Evolutionary conservation across 2,329 filamentous ascomycete genomes (phyloP).

Genomic region (Didymella glomerata): DNA sequence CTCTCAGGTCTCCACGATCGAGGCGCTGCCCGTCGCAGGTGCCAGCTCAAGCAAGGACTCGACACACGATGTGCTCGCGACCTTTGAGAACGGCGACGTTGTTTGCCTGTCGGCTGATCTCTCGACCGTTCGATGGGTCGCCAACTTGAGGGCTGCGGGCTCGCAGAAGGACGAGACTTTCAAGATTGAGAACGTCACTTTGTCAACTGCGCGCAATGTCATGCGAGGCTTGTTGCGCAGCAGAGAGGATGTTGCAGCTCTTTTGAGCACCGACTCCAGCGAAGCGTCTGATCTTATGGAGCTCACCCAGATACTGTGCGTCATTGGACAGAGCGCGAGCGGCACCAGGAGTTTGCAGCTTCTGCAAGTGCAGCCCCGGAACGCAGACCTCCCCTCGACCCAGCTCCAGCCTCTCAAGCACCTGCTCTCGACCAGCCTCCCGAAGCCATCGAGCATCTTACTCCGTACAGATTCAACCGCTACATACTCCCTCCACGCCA

Average conservation of each 20-base stretch:
- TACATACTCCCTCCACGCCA: constrained; percentile 67
- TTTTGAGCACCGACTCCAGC: constrained; percentile 44
- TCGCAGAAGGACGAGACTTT: constrained; percentile 28
- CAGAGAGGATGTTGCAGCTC: constrained; percentile 55
- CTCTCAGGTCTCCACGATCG: constrained; percentile 42
- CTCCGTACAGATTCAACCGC: constrained; percentile 17
- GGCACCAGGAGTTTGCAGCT: constrained; percentile 35
- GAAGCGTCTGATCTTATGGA: constrained; percentile 43
- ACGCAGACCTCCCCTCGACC: constrained; percentile 40
- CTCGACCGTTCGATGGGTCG: constrained; percentile 44
- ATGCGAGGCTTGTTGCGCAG: constrained; percentile 55
- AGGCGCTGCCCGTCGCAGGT: constrained; percentile 41
- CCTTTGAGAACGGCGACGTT: constrained; percentile 69
- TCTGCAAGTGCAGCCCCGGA: constrained; percentile 43
- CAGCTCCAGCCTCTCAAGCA: constrained; percentile 45
- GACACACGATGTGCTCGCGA: constrained; percentile 61
- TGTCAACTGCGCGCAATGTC: constrained; percentile 52
- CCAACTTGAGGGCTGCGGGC: constrained; percentile 30
- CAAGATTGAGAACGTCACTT: constrained; percentile 45
- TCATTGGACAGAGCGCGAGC: constrained; percentile 37
- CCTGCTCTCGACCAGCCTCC: constrained; percentile 43
- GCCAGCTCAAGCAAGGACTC: constrained; percentile 27
- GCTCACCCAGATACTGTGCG: constrained; percentile 48
- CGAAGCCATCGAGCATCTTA: constrained; percentile 26
- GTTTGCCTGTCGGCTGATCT: constrained; percentile 67